Evolutionary conservation across 371 early-diverging fungal genomes (phyloP), one percentile per base, ranked within the genome.

Genomic region (Apophysomyces trapeziformis): DNA sequence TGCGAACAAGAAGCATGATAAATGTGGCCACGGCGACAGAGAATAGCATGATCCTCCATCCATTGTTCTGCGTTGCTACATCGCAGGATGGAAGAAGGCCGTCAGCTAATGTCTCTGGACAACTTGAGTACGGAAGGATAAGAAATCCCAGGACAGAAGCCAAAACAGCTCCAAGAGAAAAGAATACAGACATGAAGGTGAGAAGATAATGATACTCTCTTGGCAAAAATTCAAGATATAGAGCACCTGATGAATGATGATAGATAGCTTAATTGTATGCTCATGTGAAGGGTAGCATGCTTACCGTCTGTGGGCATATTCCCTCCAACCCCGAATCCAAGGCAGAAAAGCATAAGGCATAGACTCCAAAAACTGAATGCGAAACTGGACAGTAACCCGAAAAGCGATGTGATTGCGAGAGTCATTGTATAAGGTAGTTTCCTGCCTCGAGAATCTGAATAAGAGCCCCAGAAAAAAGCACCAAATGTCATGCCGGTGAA

Each of bases 251-350:
- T n/a, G 64, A 26, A 26, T 26, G 32, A 26, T 26, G 32, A 26
- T 26, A 26, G 32, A 26, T 26, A 26, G 8, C 21, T 16, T 50
- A 21, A 47, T 47, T 18, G 11, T 13, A 43, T 32, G n/a, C 18
- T n/a, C 36, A 0, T 37, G 43, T 32, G 35, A 12, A 13, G 21
- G 5, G 21, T 18, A 16, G 13, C 12, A 2, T 66, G 21, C 64
- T 64, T 81, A 85, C 90, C 88, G 78, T 93, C 92, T 21, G 93
- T 93, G n/a, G 95, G 94, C 87, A 93, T 89, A 68, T 93, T 95
- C 36, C 95, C 95, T 57, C 95, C 95, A 38, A 95, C 92, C 13
- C 94, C 94, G 72, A 92, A 88, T 4, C 93, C 94, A 61, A 93
- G 77, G 5, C 83, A 85, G 56, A 91, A 86, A 2, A 93, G 70